A percentile compares a stretch with the other conserved stretches of the same genome.
phyloP scores from a whole-genome alignment of 805 yeast species.

The Starmerella tilneyi region DNA sequence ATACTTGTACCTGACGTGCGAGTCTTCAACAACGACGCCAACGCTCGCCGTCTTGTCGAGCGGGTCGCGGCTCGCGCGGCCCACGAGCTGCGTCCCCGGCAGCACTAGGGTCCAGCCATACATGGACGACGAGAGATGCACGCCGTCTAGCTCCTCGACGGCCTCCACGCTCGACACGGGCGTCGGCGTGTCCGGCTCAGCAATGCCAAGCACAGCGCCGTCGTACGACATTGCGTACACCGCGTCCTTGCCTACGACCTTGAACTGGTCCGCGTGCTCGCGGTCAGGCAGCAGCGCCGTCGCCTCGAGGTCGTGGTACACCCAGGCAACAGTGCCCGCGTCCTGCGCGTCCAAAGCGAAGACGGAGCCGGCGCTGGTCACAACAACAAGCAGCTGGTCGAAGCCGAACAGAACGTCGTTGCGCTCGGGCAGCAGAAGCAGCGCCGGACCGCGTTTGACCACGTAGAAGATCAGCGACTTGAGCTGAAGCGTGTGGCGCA shows the following conservation, averaged over 20 bases:
- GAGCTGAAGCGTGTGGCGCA: constrained; percentile 6
- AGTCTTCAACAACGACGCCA: constrained; percentile 57
- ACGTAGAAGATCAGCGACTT: neutral
- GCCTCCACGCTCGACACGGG: neutral
- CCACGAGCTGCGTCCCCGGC: constrained; percentile 30
- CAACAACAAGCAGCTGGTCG: constrained; percentile 29
- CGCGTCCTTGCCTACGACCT: constrained; percentile 25
- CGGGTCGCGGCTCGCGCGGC: constrained; percentile 35
- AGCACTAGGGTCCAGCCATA: constrained; percentile 12
- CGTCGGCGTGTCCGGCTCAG: neutral
- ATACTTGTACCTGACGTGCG: constrained; percentile 67
- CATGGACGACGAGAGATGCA: neutral
- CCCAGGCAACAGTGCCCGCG: constrained; percentile 27
- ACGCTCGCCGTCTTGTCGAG: constrained; percentile 43
- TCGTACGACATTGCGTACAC: constrained; percentile 21
- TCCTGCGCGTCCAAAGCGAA: constrained; percentile 28
- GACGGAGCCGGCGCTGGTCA: constrained; percentile 26
- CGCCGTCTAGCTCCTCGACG: neutral
- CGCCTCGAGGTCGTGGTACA: constrained; percentile 18
- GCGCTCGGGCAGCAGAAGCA: constrained; percentile 11
- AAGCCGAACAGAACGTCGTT: constrained; percentile 28
- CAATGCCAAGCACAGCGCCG: constrained; percentile 20
- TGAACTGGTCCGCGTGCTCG: constrained; percentile 10
- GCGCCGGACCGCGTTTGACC: constrained; percentile 3
- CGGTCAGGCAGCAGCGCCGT: constrained; percentile 15